phyloP scores from a whole-genome alignment of 257 asterid genomes.

The Anisodus acutangulus region DNA sequence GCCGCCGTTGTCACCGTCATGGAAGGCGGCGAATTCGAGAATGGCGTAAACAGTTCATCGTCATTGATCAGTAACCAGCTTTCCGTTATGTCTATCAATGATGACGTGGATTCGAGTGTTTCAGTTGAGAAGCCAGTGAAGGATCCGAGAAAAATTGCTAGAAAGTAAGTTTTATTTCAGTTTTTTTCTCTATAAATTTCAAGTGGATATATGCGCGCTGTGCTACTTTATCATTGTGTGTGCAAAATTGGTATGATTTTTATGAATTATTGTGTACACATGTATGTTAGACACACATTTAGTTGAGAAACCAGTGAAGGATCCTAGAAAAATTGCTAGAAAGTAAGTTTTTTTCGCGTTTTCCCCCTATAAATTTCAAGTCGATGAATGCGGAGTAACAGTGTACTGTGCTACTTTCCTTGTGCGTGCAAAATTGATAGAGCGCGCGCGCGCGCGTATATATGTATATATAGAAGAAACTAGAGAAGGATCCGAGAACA shows the following conservation, averaged over 20 bases:
- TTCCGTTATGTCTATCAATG: slow-evolving; percentile 43
- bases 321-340: slow-evolving; percentile 73
- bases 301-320: slow-evolving; percentile 47
- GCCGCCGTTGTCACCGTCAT: slow-evolving; percentile 38
- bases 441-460: too few species aligned
- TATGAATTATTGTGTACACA: too few species aligned
- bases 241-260: too few species aligned
- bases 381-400: neutral
- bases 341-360: slow-evolving; percentile 42
- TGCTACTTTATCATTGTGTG: neutral
- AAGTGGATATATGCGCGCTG: neutral
- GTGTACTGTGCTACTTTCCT: neutral
- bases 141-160: slow-evolving; percentile 77
- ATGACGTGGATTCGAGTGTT: slow-evolving; percentile 40
- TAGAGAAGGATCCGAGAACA: slow-evolving; percentile 67
- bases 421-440: too few species aligned
- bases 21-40: slow-evolving; percentile 44
- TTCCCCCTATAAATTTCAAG: neutral
- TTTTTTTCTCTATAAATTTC: neutral
- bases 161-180: slow-evolving; percentile 50
- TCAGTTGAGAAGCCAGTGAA: slow-evolving; percentile 47
- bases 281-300: too few species aligned
- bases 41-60: neutral
- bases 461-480: neutral
- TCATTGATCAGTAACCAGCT: slow-evolving; percentile 36